These are phyloP conservation scores for Incumbomyces delicatus DNA, from an alignment of 2,329 filamentous ascomycete species.

Conservation along the genomic window DNA sequence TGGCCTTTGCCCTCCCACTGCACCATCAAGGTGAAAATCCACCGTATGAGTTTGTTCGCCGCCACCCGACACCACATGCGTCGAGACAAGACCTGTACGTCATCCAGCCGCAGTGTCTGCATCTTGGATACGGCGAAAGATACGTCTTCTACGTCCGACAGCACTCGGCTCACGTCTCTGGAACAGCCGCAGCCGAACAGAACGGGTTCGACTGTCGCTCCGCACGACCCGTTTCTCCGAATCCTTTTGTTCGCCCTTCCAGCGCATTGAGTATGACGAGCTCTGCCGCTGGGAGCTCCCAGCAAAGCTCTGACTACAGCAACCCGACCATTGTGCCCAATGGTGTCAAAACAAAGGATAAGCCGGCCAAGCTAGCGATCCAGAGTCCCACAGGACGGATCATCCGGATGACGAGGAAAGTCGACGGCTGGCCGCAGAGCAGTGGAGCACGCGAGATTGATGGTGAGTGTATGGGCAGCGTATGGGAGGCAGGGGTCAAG, in stretches of 20 bases:
- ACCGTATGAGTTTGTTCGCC: slow-evolving; percentile 80
- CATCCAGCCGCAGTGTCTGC: slow-evolving; percentile 84
- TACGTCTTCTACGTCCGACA: slow-evolving; percentile 96
- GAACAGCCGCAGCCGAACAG: slow-evolving; percentile 12
- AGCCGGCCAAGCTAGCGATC: slow-evolving; percentile 91
- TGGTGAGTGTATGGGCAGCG: slow-evolving; percentile 41
- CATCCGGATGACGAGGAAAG: slow-evolving; percentile 50
- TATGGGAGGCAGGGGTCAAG: slow-evolving; percentile 60
- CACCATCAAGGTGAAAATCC: slow-evolving; percentile 88
- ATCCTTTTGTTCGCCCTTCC: slow-evolving; percentile 42
- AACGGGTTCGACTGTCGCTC: slow-evolving; percentile 14
- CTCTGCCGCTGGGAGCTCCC: slow-evolving; percentile 41
- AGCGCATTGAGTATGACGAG: slow-evolving; percentile 54
- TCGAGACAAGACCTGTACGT: slow-evolving; percentile 95
- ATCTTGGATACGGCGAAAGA: slow-evolving; percentile 86
- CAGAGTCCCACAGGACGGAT: slow-evolving; percentile 94
- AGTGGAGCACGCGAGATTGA: slow-evolving; percentile 22
- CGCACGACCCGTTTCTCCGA: slow-evolving; percentile 16
- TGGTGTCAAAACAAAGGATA: slow-evolving; percentile 48
- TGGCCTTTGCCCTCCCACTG: slow-evolving; percentile 83
- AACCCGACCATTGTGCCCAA: slow-evolving; percentile 45
- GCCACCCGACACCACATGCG: slow-evolving; percentile 95
- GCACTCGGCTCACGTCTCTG: slow-evolving; percentile 53
- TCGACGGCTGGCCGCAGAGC: slow-evolving; percentile 36
- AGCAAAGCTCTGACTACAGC: slow-evolving; percentile 32